Base-by-base conservation (phyloP, 768 basidiomycete species). In the Agrocybe chaxingu region DNA sequence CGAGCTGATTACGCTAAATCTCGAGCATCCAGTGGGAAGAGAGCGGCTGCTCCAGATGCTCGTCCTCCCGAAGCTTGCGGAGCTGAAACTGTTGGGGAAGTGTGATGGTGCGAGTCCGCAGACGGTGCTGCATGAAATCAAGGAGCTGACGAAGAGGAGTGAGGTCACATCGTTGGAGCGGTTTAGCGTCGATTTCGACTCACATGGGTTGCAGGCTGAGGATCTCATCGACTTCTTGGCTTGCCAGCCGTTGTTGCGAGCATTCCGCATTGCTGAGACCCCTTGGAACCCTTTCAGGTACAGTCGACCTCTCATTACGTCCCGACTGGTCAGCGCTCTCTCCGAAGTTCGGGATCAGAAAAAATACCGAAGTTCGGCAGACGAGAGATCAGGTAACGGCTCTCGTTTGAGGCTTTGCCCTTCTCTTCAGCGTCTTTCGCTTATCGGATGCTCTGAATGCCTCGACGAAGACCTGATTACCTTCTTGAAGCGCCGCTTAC, bases 11-110 rank as follows among this genome's bases (percentile, higher is more conserved):
- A 51, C 48, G 11, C 42, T 59, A 11, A 56, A 50, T 45, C 38
- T 59, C 31, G 58, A 56, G 36, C 55, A 59, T 42, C 58, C 58
- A 10, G 29, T 35, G 4, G 55, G 55, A 8, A 42, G 58, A 33
- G 46, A 55, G 18, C 12, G 13, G 10, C 48, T 59, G 4, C 13
- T 59, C 8, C 42, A 51, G 8, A 42, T 38, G 44, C 42, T 59
- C 12, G 30, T 11, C 5, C 47, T 56, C 16, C 58, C 58, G 34
- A 52, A 48, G 11, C 51, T 59, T 38, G 48, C 36, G 24, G 29
- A 48, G 3, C 11, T 59, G 10, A 52, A 34, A 34, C 45, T 59
- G 1, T 48, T 55, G 5, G 58, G 58, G 0, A 44, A 48, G 11
- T 54, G 58, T 42, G 45, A 42, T 41, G 50, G 48, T 8, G 30